phyloP scores from a whole-genome alignment of 2,329 filamentous ascomycete genomes.

The Pezicula radicicola region DNA sequence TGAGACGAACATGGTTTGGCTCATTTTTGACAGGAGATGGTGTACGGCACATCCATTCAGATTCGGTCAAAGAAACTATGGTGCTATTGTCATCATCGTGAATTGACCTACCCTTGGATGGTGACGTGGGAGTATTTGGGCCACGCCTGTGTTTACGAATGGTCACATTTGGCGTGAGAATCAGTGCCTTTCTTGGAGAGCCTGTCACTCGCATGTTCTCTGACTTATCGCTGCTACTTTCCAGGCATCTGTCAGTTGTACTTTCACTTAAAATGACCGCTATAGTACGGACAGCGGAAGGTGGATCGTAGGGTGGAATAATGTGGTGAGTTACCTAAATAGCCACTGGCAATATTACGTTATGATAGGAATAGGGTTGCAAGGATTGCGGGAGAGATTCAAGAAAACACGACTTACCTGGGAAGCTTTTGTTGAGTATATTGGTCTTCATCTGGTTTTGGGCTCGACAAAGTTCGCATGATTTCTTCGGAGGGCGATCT shows the following conservation, averaged over 20 bases:
- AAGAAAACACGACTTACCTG: too few relatives aligned
- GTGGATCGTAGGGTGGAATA: too few relatives aligned
- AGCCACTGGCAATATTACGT: too few relatives aligned
- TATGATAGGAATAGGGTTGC: too few relatives aligned
- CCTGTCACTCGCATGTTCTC: background rate
- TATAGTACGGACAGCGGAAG: too few relatives aligned
- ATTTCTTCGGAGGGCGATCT: background rate
- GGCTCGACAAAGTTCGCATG: background rate
- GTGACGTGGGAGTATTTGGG: background rate
- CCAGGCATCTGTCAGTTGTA: too few relatives aligned
- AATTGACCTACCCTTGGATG: background rate
- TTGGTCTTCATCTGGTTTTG: too few relatives aligned
- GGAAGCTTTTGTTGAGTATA: too few relatives aligned
- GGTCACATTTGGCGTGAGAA: background rate
- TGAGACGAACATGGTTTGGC: background rate
- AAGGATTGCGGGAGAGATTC: too few relatives aligned
- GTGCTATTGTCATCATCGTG: conserved; percentile 4
- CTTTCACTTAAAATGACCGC: too few relatives aligned
- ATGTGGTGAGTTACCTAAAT: too few relatives aligned
- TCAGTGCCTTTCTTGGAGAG: background rate
- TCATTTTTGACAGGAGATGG: conserved; percentile 11
- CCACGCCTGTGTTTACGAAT: background rate
- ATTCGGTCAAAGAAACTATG: conserved; percentile 17
- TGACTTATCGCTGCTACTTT: conserved; percentile 1
- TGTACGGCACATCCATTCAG: conserved; percentile 23